A percentile compares a stretch with the other conserved stretches of the same genome.
phyloP scores from a whole-genome alignment of 371 early-diverging fungal species.

The Rhizopus sp. region DNA sequence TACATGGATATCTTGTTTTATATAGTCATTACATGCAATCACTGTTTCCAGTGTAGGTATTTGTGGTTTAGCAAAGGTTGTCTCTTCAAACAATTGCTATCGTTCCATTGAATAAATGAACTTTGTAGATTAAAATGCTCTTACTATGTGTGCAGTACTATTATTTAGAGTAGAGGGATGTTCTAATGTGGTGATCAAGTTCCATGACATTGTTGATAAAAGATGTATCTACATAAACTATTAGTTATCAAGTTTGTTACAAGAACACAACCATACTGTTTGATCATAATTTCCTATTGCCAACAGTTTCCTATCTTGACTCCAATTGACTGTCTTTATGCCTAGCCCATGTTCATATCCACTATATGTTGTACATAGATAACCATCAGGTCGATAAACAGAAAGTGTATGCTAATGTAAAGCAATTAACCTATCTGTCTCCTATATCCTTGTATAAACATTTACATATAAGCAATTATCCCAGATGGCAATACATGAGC shows the following conservation, averaged over 20 bases:
- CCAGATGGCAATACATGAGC: slow-evolving; percentile 74
- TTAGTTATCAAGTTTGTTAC: slow-evolving; percentile 4
- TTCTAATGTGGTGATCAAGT: slow-evolving; percentile 28
- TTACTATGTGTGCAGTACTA: neutral
- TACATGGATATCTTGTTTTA: neutral
- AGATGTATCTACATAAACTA: slow-evolving; percentile 37
- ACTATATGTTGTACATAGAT: slow-evolving; percentile 48
- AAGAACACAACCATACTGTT: slow-evolving; percentile 41
- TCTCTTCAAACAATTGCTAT: neutral
- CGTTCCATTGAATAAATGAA: neutral
- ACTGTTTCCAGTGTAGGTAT: neutral
- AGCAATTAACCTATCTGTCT: slow-evolving; percentile 3
- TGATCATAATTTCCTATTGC: slow-evolving; percentile 83
- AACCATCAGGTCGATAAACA: slow-evolving; percentile 73
- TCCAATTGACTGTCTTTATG: slow-evolving; percentile 71
- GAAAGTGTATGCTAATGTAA: slow-evolving; percentile 59
- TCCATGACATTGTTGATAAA: slow-evolving; percentile 31
- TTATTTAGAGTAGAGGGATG: slow-evolving; percentile 13
- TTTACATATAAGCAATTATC: slow-evolving; percentile 60
- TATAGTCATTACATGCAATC: neutral
- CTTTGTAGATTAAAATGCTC: neutral
- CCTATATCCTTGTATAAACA: neutral
- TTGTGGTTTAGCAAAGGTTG: neutral
- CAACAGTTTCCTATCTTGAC: slow-evolving; percentile 72
- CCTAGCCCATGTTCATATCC: slow-evolving; percentile 72